phyloP scores from a whole-genome alignment of 2,329 filamentous ascomycete genomes.

The Aspergillus sp. region DNA sequence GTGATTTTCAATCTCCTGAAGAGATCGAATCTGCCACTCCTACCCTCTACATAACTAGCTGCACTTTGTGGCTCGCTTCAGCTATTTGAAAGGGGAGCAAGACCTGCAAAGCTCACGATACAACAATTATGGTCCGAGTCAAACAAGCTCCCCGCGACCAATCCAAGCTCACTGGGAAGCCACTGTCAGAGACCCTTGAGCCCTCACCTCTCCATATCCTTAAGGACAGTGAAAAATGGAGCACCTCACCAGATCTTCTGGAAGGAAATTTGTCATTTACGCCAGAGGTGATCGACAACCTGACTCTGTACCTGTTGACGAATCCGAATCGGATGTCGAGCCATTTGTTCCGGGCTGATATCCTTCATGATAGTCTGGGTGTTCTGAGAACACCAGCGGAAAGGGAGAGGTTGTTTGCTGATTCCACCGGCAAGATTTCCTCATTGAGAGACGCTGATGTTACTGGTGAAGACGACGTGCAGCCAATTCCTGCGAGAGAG shows the following conservation, averaged over 20 bases:
- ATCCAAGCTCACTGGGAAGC: conserved; percentile 19
- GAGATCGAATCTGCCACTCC: no score
- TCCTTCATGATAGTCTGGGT: conserved; percentile 49
- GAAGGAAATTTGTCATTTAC: conserved; percentile 20
- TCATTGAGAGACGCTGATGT: conserved; percentile 2
- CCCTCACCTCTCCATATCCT: conserved; percentile 16
- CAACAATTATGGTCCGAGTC: conserved; percentile 13
- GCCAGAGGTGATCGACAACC: conserved; percentile 34
- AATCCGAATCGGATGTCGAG: conserved; percentile 56
- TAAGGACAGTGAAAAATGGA: conserved; percentile 14
- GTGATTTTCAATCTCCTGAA: no score
- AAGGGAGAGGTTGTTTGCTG: conserved; percentile 19
- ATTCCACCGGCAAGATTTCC: background rate
- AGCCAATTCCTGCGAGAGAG: conserved; percentile 14
- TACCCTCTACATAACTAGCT: background rate
- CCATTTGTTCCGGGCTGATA: conserved; percentile 55
- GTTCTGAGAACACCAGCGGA: conserved; percentile 25
- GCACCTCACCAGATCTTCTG: conserved; percentile 26
- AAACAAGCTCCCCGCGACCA: conserved; percentile 16
- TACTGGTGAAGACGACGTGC: conserved; percentile 5
- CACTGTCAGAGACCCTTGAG: conserved; percentile 22
- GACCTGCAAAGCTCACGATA: background rate
- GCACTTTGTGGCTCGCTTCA: background rate
- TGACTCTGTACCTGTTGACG: conserved; percentile 42
- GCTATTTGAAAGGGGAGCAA: background rate